Percentiles rank a stretch among this genome's conserved stretches.
These are phyloP conservation scores for Teratosphaeria epicoccoides DNA, from an alignment of 2,329 filamentous ascomycete genomes.

Conservation along the genomic window DNA sequence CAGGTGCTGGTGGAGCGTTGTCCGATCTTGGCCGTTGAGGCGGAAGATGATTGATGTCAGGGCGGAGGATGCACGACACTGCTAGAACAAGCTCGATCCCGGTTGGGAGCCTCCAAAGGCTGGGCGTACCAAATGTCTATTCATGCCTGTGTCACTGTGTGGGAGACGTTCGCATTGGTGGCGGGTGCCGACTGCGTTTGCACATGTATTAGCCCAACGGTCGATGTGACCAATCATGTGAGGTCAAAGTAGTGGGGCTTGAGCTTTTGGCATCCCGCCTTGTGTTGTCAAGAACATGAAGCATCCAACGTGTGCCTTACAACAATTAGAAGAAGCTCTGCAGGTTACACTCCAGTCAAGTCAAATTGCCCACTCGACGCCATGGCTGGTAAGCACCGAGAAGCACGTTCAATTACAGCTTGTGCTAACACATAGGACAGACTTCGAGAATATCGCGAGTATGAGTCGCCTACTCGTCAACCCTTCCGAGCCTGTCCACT, in stretches of 20 bases:
- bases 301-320: not conserved
- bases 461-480: conserved; percentile 5
- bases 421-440: conserved; percentile 8
- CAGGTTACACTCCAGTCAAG: not conserved
- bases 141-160: not conserved
- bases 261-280: not conserved
- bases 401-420: not conserved
- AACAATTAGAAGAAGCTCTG: not conserved
- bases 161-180: not conserved
- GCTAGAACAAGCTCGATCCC: not conserved
- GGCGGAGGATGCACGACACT: not conserved
- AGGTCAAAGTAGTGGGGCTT: not conserved
- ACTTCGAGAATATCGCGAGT: conserved; percentile 26
- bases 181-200: not conserved
- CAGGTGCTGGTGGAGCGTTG: not conserved
- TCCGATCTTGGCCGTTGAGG: not conserved
- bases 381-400: conserved; percentile 15
- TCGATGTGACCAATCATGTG: not conserved
- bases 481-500: not conserved
- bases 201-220: not conserved
- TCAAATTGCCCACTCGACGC: not conserved
- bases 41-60: not conserved
- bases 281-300: not conserved
- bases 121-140: not conserved
- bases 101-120: not conserved